Conservation (phyloP, 768 basidiomycete species). For the Serendipita indica region DNA sequence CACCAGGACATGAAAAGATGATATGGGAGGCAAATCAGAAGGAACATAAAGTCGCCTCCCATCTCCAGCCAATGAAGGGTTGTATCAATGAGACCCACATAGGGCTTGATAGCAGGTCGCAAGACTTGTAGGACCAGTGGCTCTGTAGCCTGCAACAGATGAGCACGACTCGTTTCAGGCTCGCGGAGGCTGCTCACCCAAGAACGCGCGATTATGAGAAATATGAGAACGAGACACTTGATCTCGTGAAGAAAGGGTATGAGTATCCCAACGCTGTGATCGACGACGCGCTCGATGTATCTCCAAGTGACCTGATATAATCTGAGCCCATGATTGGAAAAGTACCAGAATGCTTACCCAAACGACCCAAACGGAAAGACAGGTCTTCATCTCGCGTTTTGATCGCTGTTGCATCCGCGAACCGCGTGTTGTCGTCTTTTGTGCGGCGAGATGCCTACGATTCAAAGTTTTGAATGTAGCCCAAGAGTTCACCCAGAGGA, state of each 20-base stretch:
- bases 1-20: constrained; percentile 24
- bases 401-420: constrained; percentile 49
- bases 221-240: constrained; percentile 57
- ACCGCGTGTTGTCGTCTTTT: constrained; percentile 44
- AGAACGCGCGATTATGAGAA: constrained; percentile 62
- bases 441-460: constrained; percentile 37
- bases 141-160: constrained; percentile 52
- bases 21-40: constrained; percentile 29
- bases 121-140: constrained; percentile 70
- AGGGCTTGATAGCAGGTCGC: constrained; percentile 65
- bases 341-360: constrained; percentile 55
- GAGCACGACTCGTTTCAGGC: not conserved
- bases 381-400: constrained; percentile 77
- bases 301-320: constrained; percentile 45
- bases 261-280: constrained; percentile 50
- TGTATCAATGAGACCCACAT: constrained; percentile 49
- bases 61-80: constrained; percentile 44
- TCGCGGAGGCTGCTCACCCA: constrained; percentile 36
- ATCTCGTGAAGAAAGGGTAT: constrained; percentile 76
- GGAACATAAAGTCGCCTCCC: constrained; percentile 44
- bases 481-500: constrained; percentile 67
- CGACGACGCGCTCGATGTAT: constrained; percentile 50
- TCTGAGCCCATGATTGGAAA: constrained; percentile 8
- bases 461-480: constrained; percentile 77
- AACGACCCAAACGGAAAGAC: constrained; percentile 69